Conservation (phyloP, 225 moss, liverwort and hornwort genomes). For the Takakia lepidozioides region DNA sequence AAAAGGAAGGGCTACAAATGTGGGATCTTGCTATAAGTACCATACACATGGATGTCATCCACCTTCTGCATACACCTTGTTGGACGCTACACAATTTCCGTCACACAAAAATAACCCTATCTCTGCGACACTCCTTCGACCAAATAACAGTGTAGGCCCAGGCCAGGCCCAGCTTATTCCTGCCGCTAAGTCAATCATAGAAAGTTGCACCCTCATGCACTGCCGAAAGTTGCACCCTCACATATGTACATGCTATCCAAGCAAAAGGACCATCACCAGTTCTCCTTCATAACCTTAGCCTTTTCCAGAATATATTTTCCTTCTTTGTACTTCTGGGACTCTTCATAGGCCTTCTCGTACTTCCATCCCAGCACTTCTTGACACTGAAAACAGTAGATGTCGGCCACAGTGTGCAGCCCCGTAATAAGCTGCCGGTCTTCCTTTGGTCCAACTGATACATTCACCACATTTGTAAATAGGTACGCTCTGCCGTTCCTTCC, state of each 20-base stretch:
- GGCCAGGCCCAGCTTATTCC: constrained; percentile 21
- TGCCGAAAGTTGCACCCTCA: constrained; percentile 8
- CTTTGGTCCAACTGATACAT: constrained; percentile 69
- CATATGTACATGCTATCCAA: constrained; percentile 15
- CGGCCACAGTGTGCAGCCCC: constrained; percentile 90
- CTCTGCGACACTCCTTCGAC: constrained; percentile 17
- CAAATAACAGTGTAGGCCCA: constrained; percentile 10
- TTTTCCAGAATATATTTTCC: constrained; percentile 96
- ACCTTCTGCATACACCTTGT: constrained; percentile 47
- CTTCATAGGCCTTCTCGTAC: constrained; percentile 93
- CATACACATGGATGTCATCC: constrained; percentile 50
- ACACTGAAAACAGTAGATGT: constrained; percentile 87
- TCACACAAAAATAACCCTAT: constrained; percentile 14
- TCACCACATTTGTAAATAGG: constrained; percentile 91
- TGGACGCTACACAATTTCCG: constrained; percentile 15
- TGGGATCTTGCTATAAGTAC: constrained; percentile 65
- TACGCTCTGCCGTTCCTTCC: constrained; percentile 96
- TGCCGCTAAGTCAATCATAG: no score
- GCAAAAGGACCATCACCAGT: constrained; percentile 42
- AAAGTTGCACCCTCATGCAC: constrained; percentile 1
- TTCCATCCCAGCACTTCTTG: constrained; percentile 97
- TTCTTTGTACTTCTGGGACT: constrained; percentile 96
- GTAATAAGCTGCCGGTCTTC: constrained; percentile 87
- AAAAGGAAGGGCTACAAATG: constrained; percentile 55
- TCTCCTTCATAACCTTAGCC: constrained; percentile 96